phyloP scores from a whole-genome alignment of 2,329 filamentous ascomycete genomes.

The Calonectria naviculata region DNA sequence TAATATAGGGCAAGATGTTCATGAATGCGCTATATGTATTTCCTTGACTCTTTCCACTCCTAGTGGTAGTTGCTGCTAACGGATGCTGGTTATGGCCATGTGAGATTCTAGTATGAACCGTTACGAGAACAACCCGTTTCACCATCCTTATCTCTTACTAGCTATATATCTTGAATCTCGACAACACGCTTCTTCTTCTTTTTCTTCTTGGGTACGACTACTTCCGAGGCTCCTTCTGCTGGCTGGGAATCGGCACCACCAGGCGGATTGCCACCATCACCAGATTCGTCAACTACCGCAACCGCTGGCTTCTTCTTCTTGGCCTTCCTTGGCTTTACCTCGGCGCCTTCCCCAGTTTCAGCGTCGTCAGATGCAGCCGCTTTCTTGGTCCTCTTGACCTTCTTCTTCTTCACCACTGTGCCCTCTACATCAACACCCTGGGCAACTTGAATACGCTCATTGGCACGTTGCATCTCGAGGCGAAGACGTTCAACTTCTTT shows the following conservation, averaged over 20 bases:
- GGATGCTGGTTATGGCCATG: not conserved
- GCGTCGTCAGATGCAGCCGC: constrained; percentile 18
- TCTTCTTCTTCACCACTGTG: constrained; percentile 74
- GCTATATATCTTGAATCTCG: constrained; percentile 40
- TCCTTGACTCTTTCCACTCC: constrained; percentile 5
- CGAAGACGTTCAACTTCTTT: constrained; percentile 88
- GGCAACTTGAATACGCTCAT: constrained; percentile 78
- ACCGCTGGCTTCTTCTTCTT: constrained; percentile 46
- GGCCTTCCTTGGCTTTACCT: constrained; percentile 40
- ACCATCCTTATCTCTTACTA: not conserved
- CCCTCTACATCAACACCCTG: constrained; percentile 75
- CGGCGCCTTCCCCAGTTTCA: constrained; percentile 20
- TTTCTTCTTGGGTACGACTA: constrained; percentile 56
- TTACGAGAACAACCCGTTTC: not conserved
- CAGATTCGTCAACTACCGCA: constrained; percentile 26
- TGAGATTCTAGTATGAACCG: not conserved
- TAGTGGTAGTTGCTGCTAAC: not conserved
- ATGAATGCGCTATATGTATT: constrained; percentile 23
- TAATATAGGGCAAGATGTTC: constrained; percentile 2
- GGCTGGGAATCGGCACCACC: constrained; percentile 28
- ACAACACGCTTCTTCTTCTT: constrained; percentile 56
- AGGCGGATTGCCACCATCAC: constrained; percentile 30
- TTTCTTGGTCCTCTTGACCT: constrained; percentile 60
- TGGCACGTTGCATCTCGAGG: constrained; percentile 88
- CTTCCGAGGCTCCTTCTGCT: constrained; percentile 26